phyloP scores from a whole-genome alignment of 1,284 basidiomycete genomes.

The Rhodotorula sp. region DNA sequence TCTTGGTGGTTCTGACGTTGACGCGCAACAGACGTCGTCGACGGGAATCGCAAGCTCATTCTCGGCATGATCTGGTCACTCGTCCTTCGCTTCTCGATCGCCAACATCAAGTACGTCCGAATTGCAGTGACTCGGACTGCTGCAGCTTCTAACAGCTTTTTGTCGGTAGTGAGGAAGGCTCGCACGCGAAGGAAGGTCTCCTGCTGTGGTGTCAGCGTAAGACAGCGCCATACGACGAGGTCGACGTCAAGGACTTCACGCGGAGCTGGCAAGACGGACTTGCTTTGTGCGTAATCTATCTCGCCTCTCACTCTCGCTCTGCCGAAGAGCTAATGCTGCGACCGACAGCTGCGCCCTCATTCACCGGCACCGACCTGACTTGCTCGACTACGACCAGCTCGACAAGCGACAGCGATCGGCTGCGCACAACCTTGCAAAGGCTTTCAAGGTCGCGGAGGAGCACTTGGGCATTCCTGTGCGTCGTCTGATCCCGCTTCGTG shows the following conservation, averaged over 20 bases:
- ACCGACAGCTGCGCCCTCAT: slow-evolving; percentile 82
- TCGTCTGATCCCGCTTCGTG: slow-evolving; percentile 21
- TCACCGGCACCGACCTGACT: slow-evolving; percentile 92
- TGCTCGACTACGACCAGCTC: slow-evolving; percentile 81
- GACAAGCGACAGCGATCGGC: slow-evolving; percentile 61
- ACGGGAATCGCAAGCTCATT: slow-evolving; percentile 95
- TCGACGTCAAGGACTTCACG: slow-evolving; percentile 90
- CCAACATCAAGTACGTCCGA: slow-evolving; percentile 81
- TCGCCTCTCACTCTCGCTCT: not conserved
- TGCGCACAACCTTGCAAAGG: slow-evolving; percentile 68
- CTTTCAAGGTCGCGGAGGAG: slow-evolving; percentile 81
- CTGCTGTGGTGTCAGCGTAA: slow-evolving; percentile 97
- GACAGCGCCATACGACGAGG: slow-evolving; percentile 85
- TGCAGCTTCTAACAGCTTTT: too few relatives aligned
- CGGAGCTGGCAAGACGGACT: slow-evolving; percentile 90
- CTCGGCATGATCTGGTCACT: slow-evolving; percentile 99
- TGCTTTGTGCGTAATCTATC: slow-evolving; percentile 67
- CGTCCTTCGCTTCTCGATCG: slow-evolving; percentile 94
- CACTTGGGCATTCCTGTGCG: slow-evolving; percentile 83
- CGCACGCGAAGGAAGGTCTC: slow-evolving; percentile 93
- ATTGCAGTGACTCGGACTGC: not conserved
- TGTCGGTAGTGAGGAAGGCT: slow-evolving; percentile 80
- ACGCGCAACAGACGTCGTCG: slow-evolving; percentile 77
- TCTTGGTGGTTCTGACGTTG: too few relatives aligned
- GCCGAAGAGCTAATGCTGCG: too few relatives aligned